Evolutionary conservation across 108 stramenopile genomes (phyloP).

Genomic region (Fragilariopsis cylindrus): DNA sequence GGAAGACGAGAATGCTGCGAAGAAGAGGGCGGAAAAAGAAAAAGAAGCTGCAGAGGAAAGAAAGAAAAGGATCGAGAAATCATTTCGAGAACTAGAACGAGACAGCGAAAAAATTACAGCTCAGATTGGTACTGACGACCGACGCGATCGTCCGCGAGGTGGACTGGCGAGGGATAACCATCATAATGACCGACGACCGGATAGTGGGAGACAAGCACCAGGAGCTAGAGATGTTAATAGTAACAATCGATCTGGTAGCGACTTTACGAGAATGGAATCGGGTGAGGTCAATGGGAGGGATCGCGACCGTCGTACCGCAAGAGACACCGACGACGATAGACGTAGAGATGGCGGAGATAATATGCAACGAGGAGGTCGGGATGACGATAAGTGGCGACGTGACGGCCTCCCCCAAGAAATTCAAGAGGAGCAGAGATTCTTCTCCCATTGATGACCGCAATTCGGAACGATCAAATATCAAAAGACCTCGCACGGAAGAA

Average conservation of each 20-base stretch:
- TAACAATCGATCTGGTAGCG: background rate
- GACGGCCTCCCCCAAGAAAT: background rate
- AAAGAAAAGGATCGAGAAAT: conserved; percentile 65
- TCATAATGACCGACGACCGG: background rate
- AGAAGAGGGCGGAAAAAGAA: conserved; percentile 70
- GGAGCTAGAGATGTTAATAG: background rate
- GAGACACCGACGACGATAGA: conserved; percentile 13
- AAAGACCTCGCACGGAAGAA: conserved; percentile 6
- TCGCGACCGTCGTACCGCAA: conserved; percentile 5
- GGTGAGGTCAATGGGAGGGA: conserved; percentile 6
- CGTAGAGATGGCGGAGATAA: conserved; percentile 5
- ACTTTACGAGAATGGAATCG: conserved; percentile 8
- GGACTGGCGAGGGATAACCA: background rate
- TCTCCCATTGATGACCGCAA: conserved; percentile 3
- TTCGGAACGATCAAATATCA: conserved; percentile 3
- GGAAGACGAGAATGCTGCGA: conserved; percentile 62
- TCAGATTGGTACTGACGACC: conserved; percentile 48
- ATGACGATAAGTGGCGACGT: conserved; percentile 6
- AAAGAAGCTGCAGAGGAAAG: conserved; percentile 58
- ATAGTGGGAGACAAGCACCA: conserved; percentile 6
- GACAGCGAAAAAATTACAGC: conserved; percentile 66
- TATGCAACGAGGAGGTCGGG: background rate
- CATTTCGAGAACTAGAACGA: conserved; percentile 68
- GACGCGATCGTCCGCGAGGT: conserved; percentile 27
- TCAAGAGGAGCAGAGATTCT: conserved; percentile 1